Evolutionary conservation across 2,329 filamentous ascomycete species (phyloP), one percentile per base, ranked within the genome.

Genomic region (Esteya vermicola): DNA sequence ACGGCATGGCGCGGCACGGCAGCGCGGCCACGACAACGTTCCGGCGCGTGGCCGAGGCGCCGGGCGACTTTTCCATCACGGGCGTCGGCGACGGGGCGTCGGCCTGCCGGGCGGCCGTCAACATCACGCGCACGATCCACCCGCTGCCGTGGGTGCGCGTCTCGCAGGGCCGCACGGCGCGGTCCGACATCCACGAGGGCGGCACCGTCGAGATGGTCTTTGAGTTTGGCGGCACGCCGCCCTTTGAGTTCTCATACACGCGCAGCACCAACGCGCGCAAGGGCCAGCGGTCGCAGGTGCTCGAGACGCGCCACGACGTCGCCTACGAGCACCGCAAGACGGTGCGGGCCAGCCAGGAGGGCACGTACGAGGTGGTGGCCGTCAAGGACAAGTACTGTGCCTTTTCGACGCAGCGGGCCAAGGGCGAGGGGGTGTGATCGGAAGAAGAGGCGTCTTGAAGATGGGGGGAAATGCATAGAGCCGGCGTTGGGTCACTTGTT

Each of bases 201-300:
- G 86, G 86, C 45, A 83, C 93, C 56, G 86, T 91, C 1, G 85
- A 95, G 55, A 86, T 98, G 39, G 64, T 85, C 8, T 96, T 98
- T 51, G 84, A 94, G 52, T 98, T 98, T 61, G 88, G 83, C 65
- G 91, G 93, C 42, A 88, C 84, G 6, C 86, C 91, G 45, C 91
- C 91, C 1, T 98, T 98, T 53, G 91, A 96, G 60, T 98, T 96
- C 56, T 95, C 89, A 42, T 96, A 93, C 58, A 96, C 86, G 18
- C 73, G 91, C 45, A 91, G 81, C 59, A 85, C 85, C 33, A 94
- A 94, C 55, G 78, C 78, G n/a, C 51, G 54, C 40, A 85, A 79
- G 62, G 81, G 81, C 2, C 83, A 85, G 57, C 82, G 78, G 54
- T 76, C 80, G 28, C 70, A 78, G 51, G 74, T 98, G 26, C 68